Evolutionary conservation across 1,284 basidiomycete species (phyloP).

Genomic region (Bondarzewia mesenterica): DNA sequence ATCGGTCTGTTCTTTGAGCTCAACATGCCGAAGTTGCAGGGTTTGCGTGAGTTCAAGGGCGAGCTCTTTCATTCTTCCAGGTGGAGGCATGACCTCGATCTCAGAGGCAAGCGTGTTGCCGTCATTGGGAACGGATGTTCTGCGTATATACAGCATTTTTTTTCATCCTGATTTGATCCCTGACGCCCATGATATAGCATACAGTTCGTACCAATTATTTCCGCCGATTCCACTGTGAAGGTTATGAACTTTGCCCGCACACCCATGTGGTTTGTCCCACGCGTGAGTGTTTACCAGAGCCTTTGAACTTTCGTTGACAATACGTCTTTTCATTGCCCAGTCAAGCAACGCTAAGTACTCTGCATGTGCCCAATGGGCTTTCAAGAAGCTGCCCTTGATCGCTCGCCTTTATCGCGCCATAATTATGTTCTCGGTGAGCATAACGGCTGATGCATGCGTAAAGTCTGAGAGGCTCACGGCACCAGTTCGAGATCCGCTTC

Average conservation of each 20-base stretch:
- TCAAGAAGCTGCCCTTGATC: slow-evolving; percentile 30
- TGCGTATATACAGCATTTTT: slow-evolving; percentile 11
- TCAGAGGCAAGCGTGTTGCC: slow-evolving; percentile 27
- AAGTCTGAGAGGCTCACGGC: neutral
- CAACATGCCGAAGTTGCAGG: slow-evolving; percentile 28
- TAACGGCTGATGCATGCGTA: neutral
- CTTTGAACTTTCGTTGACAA: neutral
- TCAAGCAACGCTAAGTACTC: slow-evolving; percentile 21
- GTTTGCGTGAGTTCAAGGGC: slow-evolving; percentile 34
- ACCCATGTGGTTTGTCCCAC: slow-evolving; percentile 35
- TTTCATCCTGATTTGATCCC: neutral
- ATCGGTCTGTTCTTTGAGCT: slow-evolving; percentile 33
- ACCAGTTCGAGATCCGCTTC: slow-evolving; percentile 5
- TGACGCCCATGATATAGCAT: slow-evolving; percentile 24
- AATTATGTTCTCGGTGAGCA: neutral
- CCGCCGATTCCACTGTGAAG: slow-evolving; percentile 28
- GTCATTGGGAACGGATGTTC: slow-evolving; percentile 34
- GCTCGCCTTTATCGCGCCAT: slow-evolving; percentile 23
- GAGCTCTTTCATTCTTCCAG: slow-evolving; percentile 29
- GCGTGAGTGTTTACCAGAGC: slow-evolving; percentile 20
- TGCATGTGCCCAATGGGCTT: slow-evolving; percentile 32
- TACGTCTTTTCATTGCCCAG: slow-evolving; percentile 13
- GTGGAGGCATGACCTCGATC: slow-evolving; percentile 27
- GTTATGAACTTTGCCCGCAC: slow-evolving; percentile 39
- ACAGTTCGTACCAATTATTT: slow-evolving; percentile 37